Evolutionary conservation across 2,329 filamentous ascomycete species (phyloP), one percentile per base, ranked within the genome.

Genomic region (Penicillium sp.): DNA sequence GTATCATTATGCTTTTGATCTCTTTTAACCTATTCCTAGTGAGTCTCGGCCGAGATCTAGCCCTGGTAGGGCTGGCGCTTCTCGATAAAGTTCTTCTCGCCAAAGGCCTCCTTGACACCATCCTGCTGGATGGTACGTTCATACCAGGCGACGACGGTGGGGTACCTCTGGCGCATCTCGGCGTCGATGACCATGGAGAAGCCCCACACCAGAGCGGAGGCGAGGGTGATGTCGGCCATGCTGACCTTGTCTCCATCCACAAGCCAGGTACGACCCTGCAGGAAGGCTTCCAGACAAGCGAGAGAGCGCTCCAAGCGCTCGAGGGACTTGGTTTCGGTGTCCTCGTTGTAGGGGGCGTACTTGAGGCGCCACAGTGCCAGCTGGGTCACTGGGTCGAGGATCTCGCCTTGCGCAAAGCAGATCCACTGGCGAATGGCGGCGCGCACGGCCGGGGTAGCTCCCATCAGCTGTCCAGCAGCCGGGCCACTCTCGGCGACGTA

Each of bases 401-500:
- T 27, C 52, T 68, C 66, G 40, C 58, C 62, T 51, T 78, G 72
- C 12, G 73, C 61, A 56, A 75, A 77, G 47, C 59, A 66, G n/a
- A 73, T 62, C 79, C 78, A 83, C 61, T 79, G 71, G 23, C 69
- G 63, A 62, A 81, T 73, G 7, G 66, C 60, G 0, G 77, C 76
- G 27, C 71, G 68, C 43, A 75, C 70, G 52, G 74, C 69, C 7
- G 68, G 44, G 29, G 74, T 76, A 3, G 57, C 40, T 20, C 80
- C 79, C 5, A 80, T 59, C 3, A 82, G 72, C 62, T 81, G 78
- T 4, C 55, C 60, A 6, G 71, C 69, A 46, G 67, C 66, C 33
- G 78, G 75, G 3, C 80, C 79, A 27, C 69, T 70, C 46, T 73
- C 73, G 37, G 78, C 77, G 33, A 80, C 52, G 64, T 78, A 80